Evolutionary conservation across 2,329 filamentous ascomycete genomes (phyloP), one percentile per base, ranked within the genome.

Genomic region (Scedosporium aurantiacum): DNA sequence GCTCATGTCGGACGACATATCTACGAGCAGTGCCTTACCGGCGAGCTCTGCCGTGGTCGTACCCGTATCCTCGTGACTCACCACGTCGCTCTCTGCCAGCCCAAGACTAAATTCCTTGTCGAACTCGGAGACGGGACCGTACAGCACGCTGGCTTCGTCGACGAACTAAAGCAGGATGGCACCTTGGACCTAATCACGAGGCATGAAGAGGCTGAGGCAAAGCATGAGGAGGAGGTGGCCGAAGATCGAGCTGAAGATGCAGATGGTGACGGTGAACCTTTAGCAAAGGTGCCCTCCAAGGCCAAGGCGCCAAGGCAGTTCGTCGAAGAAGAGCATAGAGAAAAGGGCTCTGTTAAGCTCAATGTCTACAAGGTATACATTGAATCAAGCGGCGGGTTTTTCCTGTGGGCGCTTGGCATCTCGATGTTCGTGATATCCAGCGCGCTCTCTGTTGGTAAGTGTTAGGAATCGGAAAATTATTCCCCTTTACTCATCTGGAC

Each of bases 1-100:
- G 87, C 89, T 2, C 88, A 92, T 68, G 89, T 91, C 32, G 90
- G 89, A 16, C 82, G 88, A 28, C 87, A 90, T 67, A 86, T 93
- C 57, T 91, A 89, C 65, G 88, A 92, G 65, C 81, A 89, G 62
- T 91, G 87, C 63, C 76, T 93, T 2, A 86, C 82, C 2, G 89
- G 89, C 4, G 82, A 88, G 58, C 78, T 93, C 7, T 86, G 87
- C 63, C 72, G 78, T 23, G 85, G 84, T 0, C 78, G 90, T 61
- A 94, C 90, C 1, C 78, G 89, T 32, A 89, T 94, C 57, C 75
- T 94, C 3, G 90, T 91, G 27, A 94, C 58, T 4, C 58, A 60
- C 7, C 58, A 60, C 40, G 47, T 60, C n/a, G 28, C 14, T 28
- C 25, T 60, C 90, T 0, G 86, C 65, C 79, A 89, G 62, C 78